Percentiles rank a stretch among this genome's conserved stretches.
Evolutionary conservation across 1,139 yeast genomes (phyloP).

Genomic region (Geotrichum reessii): DNA sequence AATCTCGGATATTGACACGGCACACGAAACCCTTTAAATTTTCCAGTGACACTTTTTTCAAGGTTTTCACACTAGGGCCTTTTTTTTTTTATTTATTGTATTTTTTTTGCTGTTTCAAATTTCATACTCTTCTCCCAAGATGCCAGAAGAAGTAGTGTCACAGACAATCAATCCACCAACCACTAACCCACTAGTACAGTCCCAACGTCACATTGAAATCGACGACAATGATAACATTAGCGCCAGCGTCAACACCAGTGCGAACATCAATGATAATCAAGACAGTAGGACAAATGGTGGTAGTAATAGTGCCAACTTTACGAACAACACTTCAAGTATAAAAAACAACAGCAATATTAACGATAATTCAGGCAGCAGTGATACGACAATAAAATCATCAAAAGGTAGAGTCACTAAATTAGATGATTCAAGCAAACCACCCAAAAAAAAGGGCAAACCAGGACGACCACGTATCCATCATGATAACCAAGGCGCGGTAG

Average conservation of each 20-base stretch:
- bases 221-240: not conserved
- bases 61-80: not conserved
- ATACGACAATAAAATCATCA: too few relatives aligned
- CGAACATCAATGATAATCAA: too few relatives aligned
- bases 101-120: too few relatives aligned
- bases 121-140: not conserved
- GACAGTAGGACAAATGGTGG: too few relatives aligned
- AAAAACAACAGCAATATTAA: not conserved
- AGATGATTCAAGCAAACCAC: not conserved
- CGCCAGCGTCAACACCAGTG: not conserved
- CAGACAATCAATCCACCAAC: not conserved
- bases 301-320: too few relatives aligned
- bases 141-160: not conserved
- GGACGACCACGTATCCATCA: conserved; percentile 12
- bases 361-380: too few relatives aligned
- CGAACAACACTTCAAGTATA: too few relatives aligned
- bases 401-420: not conserved
- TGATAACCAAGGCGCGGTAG: not conserved
- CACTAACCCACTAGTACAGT: not conserved
- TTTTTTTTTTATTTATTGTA: not conserved
- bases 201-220: not conserved
- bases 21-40: too few relatives aligned
- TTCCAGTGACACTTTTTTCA: not conserved
- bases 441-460: not conserved
- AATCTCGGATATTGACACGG: not conserved